These are phyloP conservation scores for Tricholoma bakamatsutake DNA, from an alignment of 768 basidiomycete species.

Conservation along the genomic window DNA sequence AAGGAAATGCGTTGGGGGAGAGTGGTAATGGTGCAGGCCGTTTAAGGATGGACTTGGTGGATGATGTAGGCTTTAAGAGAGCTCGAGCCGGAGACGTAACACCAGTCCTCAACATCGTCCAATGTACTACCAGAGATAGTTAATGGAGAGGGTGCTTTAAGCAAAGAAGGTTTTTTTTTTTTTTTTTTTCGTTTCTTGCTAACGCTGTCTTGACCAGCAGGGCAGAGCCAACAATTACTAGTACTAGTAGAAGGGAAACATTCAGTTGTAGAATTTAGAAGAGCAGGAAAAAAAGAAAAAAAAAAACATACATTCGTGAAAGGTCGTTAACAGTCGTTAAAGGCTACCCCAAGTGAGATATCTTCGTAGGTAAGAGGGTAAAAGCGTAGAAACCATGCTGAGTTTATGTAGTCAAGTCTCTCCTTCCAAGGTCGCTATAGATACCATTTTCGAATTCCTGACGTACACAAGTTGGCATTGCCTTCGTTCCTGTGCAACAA, in stretches of 20 bases:
- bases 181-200: constrained; percentile 24
- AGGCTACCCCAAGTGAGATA: constrained; percentile 9
- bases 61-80: constrained; percentile 17
- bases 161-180: neutral
- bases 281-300: neutral
- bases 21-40: constrained; percentile 32
- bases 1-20: constrained; percentile 26
- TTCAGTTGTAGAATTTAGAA: neutral
- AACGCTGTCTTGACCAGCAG: constrained; percentile 45
- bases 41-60: constrained; percentile 35
- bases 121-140: constrained; percentile 30
- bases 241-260: neutral
- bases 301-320: neutral
- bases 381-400: too few relatives aligned
- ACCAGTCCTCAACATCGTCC: constrained; percentile 30
- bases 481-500: too few relatives aligned
- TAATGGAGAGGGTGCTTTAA: constrained; percentile 4
- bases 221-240: constrained; percentile 24
- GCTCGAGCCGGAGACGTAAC: constrained; percentile 28
- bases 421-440: too few relatives aligned
- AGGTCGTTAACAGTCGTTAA: constrained; percentile 7
- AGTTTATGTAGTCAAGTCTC: neutral
- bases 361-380: too few relatives aligned
- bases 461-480: too few relatives aligned
- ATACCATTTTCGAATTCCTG: too few relatives aligned